Percentiles rank a stretch among this genome's conserved stretches.
Conservation (phyloP, 2,329 filamentous ascomycete genomes). For the Clonostachys chloroleuca region DNA sequence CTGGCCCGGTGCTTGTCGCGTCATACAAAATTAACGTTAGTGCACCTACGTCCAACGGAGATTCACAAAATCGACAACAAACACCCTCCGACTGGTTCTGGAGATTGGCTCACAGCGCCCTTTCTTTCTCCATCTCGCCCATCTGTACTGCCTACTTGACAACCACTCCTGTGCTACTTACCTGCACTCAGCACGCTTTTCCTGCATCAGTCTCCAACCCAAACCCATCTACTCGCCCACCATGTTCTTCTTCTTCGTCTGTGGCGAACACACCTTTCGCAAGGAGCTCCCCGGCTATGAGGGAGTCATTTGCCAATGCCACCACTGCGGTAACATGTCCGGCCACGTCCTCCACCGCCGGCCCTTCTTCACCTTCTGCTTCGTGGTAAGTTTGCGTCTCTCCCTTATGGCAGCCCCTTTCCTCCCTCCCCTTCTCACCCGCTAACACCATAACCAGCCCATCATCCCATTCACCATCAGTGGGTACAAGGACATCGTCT, state of each 20-base stretch:
- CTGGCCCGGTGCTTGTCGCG: too few species aligned
- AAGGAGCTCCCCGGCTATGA: conserved; percentile 58
- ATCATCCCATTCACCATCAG: conserved; percentile 66
- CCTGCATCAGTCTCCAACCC: not conserved
- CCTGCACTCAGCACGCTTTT: not conserved
- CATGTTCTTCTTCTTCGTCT: conserved; percentile 61
- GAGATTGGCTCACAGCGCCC: too few species aligned
- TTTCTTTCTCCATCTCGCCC: not conserved
- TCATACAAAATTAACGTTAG: too few species aligned
- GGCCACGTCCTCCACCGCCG: conserved; percentile 58
- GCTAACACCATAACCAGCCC: conserved; percentile 37
- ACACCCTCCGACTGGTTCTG: too few species aligned
- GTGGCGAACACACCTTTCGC: conserved; percentile 57
- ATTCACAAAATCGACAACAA: too few species aligned
- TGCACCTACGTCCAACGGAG: too few species aligned
- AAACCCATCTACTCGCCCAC: conserved; percentile 4
- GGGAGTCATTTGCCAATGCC: conserved; percentile 56
- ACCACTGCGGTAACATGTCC: conserved; percentile 63
- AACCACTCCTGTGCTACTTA: not conserved
- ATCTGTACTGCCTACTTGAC: not conserved
- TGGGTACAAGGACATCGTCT: conserved; percentile 65
- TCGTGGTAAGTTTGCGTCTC: conserved; percentile 46
- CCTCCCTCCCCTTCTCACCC: not conserved
- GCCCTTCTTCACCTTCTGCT: conserved; percentile 78
- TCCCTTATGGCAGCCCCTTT: not conserved